Evolutionary conservation across 176 grass and related monocot genomes (phyloP).

Genomic region (Rhynchospora tenuis): DNA sequence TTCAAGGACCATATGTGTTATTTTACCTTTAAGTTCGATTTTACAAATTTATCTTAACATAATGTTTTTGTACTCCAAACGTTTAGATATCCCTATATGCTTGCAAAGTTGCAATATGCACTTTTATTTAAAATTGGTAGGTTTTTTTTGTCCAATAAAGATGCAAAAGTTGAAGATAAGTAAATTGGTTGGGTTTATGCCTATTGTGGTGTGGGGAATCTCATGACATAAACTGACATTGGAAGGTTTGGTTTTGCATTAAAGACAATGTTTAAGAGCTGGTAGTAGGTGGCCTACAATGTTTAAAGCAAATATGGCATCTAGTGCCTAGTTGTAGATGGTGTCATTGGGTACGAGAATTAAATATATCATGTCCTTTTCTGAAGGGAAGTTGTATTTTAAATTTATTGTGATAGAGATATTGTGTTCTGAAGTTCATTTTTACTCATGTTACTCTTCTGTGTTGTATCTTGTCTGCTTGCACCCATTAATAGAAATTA

Average conservation of each 20-base stretch:
- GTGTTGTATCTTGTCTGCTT: background rate
- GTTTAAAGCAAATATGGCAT: conserved; percentile 13
- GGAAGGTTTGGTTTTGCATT: background rate
- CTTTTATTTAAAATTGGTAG: background rate
- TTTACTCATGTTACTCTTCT: background rate
- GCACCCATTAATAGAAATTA: background rate
- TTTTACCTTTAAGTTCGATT: background rate
- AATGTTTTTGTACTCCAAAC: background rate
- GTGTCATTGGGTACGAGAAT: background rate
- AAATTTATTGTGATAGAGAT: background rate
- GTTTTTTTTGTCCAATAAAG: background rate
- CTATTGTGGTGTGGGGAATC: background rate
- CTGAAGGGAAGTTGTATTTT: background rate
- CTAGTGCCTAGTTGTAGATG: background rate
- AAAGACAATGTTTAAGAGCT: conserved; percentile 11
- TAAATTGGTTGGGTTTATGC: background rate
- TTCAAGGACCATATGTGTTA: background rate
- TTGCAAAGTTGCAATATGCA: background rate
- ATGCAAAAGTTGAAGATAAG: background rate
- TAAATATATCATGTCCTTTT: background rate
- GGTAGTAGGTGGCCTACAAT: conserved; percentile 1
- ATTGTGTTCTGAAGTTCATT: background rate
- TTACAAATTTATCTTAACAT: background rate
- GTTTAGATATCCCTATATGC: background rate
- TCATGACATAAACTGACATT: background rate